Percentiles rank a stretch among this genome's conserved stretches.
These are phyloP conservation scores for Picea glauca DNA, from an alignment of 75 land plant species.

Conservation along the genomic window DNA sequence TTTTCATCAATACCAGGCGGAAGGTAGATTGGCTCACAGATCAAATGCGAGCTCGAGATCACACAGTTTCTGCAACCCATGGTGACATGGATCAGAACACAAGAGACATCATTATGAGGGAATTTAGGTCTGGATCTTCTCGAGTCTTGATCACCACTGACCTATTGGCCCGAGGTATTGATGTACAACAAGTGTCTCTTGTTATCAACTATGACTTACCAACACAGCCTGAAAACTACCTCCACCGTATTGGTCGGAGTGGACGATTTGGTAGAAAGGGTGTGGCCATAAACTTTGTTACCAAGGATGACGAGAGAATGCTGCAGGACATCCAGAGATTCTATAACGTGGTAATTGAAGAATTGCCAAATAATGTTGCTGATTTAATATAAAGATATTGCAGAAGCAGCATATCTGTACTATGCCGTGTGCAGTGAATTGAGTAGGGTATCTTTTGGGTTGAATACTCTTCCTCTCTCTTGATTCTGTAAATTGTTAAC, in stretches of 20 bases:
- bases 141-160: constrained; percentile 79
- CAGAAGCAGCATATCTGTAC: too few species aligned
- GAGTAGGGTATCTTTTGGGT: too few species aligned
- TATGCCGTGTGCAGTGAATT: too few species aligned
- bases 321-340: constrained; percentile 69
- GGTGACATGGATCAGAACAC: constrained; percentile 76
- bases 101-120: constrained; percentile 71
- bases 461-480: too few species aligned
- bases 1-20: constrained; percentile 66
- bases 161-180: constrained; percentile 73
- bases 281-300: constrained; percentile 71
- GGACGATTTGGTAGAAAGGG: constrained; percentile 75
- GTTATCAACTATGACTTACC: constrained; percentile 83
- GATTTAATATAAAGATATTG: constrained; percentile 36
- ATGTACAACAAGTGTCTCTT: constrained; percentile 80
- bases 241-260: constrained; percentile 82
- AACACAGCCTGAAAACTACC: constrained; percentile 83
- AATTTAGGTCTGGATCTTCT: constrained; percentile 80
- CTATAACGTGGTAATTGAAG: constrained; percentile 59
- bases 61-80: constrained; percentile 70
- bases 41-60: constrained; percentile 55
- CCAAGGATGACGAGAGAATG: constrained; percentile 70
- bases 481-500: too few species aligned
- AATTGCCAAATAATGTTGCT: constrained; percentile 60
- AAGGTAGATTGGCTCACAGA: constrained; percentile 73